phyloP scores from a whole-genome alignment of 306 rosid genomes.

The Vigna radiata region DNA sequence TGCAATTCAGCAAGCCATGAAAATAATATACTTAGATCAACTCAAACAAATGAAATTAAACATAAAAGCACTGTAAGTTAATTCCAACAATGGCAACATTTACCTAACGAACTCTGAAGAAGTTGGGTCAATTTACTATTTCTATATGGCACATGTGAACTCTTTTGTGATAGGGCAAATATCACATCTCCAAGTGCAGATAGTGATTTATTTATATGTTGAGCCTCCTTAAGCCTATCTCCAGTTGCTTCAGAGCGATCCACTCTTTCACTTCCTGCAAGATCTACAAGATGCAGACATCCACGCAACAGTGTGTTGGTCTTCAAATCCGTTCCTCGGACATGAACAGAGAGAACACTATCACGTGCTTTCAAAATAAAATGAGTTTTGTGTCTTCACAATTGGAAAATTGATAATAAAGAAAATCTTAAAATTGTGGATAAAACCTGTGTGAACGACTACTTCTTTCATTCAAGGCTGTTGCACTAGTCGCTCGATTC shows the following conservation, averaged over 20 bases:
- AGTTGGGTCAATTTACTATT: slow-evolving; percentile 99
- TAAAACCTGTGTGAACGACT: slow-evolving; percentile 96
- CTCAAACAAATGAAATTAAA: slow-evolving; percentile 3
- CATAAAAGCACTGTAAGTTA: slow-evolving; percentile 15
- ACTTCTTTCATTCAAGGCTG: slow-evolving; percentile 95
- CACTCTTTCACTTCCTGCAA: slow-evolving; percentile 98
- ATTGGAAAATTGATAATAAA: slow-evolving; percentile 22
- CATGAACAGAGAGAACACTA: slow-evolving; percentile 95
- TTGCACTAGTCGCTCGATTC: slow-evolving; percentile 92
- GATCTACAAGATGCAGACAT: slow-evolving; percentile 92
- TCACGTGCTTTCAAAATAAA: slow-evolving; percentile 38
- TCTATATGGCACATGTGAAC: slow-evolving; percentile 89
- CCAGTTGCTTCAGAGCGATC: slow-evolving; percentile 98
- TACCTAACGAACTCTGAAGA: slow-evolving; percentile 97
- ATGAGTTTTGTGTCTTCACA: slow-evolving; percentile 27
- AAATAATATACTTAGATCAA: slow-evolving; percentile 22
- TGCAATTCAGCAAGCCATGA: slow-evolving; percentile 31
- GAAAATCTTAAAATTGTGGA: slow-evolving; percentile 30
- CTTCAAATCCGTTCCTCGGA: slow-evolving; percentile 91
- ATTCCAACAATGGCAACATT: slow-evolving; percentile 36
- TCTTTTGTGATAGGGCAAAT: slow-evolving; percentile 93
- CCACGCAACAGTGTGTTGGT: slow-evolving; percentile 82
- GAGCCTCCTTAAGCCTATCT: slow-evolving; percentile 99
- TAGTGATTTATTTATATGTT: slow-evolving; percentile 93
- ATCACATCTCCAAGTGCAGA: slow-evolving; percentile 99